phyloP scores from a whole-genome alignment of 1,284 basidiomycete species.

The Tilletia indica region DNA sequence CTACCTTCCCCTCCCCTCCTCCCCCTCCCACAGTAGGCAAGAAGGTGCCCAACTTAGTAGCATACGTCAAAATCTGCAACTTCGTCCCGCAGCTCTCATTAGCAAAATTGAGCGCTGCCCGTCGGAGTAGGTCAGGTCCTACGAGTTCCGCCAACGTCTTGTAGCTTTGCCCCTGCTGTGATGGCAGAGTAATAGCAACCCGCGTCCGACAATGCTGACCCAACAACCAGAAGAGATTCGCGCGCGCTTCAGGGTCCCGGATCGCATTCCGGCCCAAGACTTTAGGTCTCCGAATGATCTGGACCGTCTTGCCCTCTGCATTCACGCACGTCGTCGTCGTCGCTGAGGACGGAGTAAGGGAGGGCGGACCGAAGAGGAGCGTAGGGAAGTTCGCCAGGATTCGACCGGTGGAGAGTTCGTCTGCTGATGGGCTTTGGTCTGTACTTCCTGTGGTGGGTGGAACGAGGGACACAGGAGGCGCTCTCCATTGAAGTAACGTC shows the following conservation, averaged over 20 bases:
- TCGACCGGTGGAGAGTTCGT: slow-evolving; percentile 16
- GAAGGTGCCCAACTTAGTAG: slow-evolving; percentile 41
- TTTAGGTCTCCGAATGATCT: slow-evolving; percentile 21
- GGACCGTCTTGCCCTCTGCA: slow-evolving; percentile 14
- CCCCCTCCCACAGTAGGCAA: slow-evolving; percentile 21
- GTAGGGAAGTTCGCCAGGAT: slow-evolving; percentile 13
- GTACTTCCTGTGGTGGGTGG: not conserved
- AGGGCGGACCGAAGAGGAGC: slow-evolving; percentile 12
- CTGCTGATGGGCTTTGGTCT: not conserved
- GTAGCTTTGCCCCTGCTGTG: not conserved
- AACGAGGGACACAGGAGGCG: not conserved
- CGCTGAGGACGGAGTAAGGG: not conserved
- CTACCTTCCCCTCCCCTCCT: slow-evolving; percentile 11
- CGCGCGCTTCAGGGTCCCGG: slow-evolving; percentile 32
- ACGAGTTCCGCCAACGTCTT: slow-evolving; percentile 44
- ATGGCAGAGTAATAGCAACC: not conserved
- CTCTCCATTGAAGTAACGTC: not conserved
- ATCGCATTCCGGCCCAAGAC: slow-evolving; percentile 41
- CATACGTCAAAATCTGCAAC: slow-evolving; percentile 43
- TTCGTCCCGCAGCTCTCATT: slow-evolving; percentile 40
- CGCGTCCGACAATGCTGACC: slow-evolving; percentile 41
- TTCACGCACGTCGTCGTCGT: slow-evolving; percentile 11
- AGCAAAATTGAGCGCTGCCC: slow-evolving; percentile 43
- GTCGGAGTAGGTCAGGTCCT: slow-evolving; percentile 47
- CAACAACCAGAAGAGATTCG: slow-evolving; percentile 48